These are phyloP conservation scores for Carex cristatella DNA, from an alignment of 176 grass and related monocot genomes.

Conservation along the genomic window DNA sequence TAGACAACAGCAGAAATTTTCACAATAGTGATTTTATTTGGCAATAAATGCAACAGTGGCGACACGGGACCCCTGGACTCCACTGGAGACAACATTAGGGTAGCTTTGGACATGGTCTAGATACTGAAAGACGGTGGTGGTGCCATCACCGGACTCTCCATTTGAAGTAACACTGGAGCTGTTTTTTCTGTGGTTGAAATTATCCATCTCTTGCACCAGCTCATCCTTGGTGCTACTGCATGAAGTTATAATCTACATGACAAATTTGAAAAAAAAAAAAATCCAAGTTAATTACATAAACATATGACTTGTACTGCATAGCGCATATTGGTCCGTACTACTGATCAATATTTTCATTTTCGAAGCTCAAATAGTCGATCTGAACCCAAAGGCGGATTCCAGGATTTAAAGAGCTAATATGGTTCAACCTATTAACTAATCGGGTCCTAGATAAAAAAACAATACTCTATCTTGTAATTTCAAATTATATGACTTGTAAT, in stretches of 20 bases:
- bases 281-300: neutral
- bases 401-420: too few species aligned
- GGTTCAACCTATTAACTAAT: too few species aligned
- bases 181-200: constrained; percentile 43
- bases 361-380: too few species aligned
- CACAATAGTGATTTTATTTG: constrained; percentile 16
- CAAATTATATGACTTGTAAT: too few species aligned
- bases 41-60: constrained; percentile 71
- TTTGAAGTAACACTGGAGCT: constrained; percentile 17
- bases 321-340: too few species aligned
- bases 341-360: too few species aligned
- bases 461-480: too few species aligned
- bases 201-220: constrained; percentile 73
- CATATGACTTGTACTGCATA: too few species aligned
- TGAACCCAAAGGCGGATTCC: too few species aligned
- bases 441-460: too few species aligned
- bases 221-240: constrained; percentile 91
- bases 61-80: constrained; percentile 72
- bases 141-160: constrained; percentile 13
- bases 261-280: neutral
- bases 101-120: constrained; percentile 83
- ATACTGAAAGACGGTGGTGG: constrained; percentile 50
- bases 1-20: neutral
- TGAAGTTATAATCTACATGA: constrained; percentile 71
- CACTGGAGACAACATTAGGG: constrained; percentile 70